Percentiles rank a stretch among this genome's conserved stretches.
Conservation (phyloP, 495 filamentous ascomycete genomes). For the Aspergillus heteromorphus region DNA sequence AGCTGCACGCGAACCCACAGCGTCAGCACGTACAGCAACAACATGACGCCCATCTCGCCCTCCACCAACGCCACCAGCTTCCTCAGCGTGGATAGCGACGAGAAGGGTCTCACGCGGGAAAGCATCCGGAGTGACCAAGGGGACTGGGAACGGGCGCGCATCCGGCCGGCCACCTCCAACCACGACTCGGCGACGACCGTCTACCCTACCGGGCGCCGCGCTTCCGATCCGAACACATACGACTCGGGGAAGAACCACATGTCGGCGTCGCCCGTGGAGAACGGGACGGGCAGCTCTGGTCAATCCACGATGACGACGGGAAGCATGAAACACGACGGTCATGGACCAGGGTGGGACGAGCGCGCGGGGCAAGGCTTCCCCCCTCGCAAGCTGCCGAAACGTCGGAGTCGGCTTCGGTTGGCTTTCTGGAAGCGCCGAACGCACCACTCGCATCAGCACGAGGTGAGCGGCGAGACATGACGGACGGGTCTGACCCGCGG, state of each 20-base stretch:
- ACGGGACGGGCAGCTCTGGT: slow-evolving; percentile 24
- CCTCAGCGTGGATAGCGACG: slow-evolving; percentile 45
- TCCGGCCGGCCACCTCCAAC: slow-evolving; percentile 14
- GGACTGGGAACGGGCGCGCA: slow-evolving; percentile 9
- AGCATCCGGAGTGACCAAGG: slow-evolving; percentile 26
- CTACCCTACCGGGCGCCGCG: slow-evolving; percentile 7
- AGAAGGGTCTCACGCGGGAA: slow-evolving; percentile 30
- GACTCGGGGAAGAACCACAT: slow-evolving; percentile 24
- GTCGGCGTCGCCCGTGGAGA: slow-evolving; percentile 16
- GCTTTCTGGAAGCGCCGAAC: slow-evolving; percentile 43
- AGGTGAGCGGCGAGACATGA: slow-evolving; percentile 37
- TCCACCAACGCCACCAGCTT: slow-evolving; percentile 50
- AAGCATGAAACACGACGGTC: slow-evolving; percentile 24
- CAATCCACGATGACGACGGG: slow-evolving; percentile 29
- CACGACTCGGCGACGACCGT: slow-evolving; percentile 5
- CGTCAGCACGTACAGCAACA: slow-evolving; percentile 39
- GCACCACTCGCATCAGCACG: slow-evolving; percentile 28
- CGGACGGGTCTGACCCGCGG: slow-evolving; percentile 12
- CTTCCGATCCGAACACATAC: slow-evolving; percentile 21
- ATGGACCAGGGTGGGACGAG: slow-evolving; percentile 20
- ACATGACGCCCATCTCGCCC: slow-evolving; percentile 42
- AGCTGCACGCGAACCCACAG: slow-evolving; percentile 43
- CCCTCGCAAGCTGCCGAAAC: slow-evolving; percentile 28
- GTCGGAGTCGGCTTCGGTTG: slow-evolving; percentile 38
- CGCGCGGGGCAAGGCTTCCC: slow-evolving; percentile 12